These are phyloP conservation scores for Rhizopogon roseolus DNA, from an alignment of 768 basidiomycete species.

Conservation along the genomic window DNA sequence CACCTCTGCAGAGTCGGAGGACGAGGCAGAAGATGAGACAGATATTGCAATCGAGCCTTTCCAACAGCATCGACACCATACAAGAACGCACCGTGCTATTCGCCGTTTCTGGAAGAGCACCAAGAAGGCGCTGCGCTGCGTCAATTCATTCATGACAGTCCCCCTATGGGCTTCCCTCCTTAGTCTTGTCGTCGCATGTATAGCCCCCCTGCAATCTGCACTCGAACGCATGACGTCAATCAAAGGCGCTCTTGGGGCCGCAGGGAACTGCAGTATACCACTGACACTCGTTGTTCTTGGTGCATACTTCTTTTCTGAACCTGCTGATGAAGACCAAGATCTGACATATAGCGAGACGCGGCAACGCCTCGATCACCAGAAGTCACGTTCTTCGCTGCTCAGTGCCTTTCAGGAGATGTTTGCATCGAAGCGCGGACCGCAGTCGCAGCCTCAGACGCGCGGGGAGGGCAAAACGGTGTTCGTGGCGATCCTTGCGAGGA, in stretches of 20 bases:
- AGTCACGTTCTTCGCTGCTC: constrained; percentile 31
- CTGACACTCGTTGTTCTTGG: constrained; percentile 89
- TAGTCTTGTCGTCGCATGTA: too few relatives aligned
- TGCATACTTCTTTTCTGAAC: constrained; percentile 75
- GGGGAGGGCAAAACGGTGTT: constrained; percentile 83
- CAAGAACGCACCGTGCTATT: constrained; percentile 15
- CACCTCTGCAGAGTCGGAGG: constrained; percentile 3
- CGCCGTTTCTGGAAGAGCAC: not conserved
- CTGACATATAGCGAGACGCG: not conserved
- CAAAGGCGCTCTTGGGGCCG: too few relatives aligned
- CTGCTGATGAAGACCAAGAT: constrained; percentile 10
- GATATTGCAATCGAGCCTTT: constrained; percentile 7
- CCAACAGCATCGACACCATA: constrained; percentile 14
- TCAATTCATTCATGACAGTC: too few relatives aligned
- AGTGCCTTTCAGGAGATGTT: constrained; percentile 35
- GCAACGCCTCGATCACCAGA: constrained; percentile 7
- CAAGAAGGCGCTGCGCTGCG: too few relatives aligned
- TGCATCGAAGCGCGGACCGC: constrained; percentile 17
- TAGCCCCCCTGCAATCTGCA: too few relatives aligned
- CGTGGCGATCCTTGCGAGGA: constrained; percentile 79
- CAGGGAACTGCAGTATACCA: constrained; percentile 68
- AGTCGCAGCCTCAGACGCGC: constrained; percentile 12
- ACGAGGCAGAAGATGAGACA: constrained; percentile 16
- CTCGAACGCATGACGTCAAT: too few relatives aligned
- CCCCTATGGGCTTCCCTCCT: too few relatives aligned